Evolutionary conservation across 1,139 yeast genomes (phyloP).

Genomic region (Candida frijolesensis): DNA sequence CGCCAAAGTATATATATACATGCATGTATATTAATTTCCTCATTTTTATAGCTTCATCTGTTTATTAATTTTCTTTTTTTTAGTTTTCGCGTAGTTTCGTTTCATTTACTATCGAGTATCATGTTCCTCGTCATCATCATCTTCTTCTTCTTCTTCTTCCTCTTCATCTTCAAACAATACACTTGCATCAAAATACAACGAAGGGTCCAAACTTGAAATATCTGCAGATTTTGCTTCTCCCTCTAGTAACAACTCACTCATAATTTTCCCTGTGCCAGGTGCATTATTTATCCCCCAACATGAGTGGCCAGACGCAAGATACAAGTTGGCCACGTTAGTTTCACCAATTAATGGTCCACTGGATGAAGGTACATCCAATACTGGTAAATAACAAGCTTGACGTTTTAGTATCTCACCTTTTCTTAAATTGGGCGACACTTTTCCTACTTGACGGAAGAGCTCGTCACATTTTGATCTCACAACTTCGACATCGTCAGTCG

Average conservation of each 20-base stretch:
- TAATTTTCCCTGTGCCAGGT: conserved; percentile 91
- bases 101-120: conserved; percentile 5
- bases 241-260: conserved; percentile 85
- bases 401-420: conserved; percentile 78
- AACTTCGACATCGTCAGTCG: conserved; percentile 91
- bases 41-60: not conserved
- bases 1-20: not conserved
- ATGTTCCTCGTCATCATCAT: conserved; percentile 8
- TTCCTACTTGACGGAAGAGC: conserved; percentile 78
- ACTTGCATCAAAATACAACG: conserved; percentile 79
- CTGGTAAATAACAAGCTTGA: conserved; percentile 96
- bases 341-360: conserved; percentile 95
- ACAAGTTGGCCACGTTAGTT: conserved; percentile 79
- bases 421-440: conserved; percentile 68
- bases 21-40: not conserved
- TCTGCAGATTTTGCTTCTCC: conserved; percentile 83
- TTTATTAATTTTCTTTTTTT: not conserved
- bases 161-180: conserved; percentile 49
- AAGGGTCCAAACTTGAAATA: conserved; percentile 80
- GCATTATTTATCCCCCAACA: conserved; percentile 99
- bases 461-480: conserved; percentile 88
- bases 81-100: not conserved
- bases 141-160: conserved; percentile 22
- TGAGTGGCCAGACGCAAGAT: conserved; percentile 88
- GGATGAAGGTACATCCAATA: conserved; percentile 85